Evolutionary conservation across 768 basidiomycete genomes (phyloP).

Genomic region (Cyathus striatus): DNA sequence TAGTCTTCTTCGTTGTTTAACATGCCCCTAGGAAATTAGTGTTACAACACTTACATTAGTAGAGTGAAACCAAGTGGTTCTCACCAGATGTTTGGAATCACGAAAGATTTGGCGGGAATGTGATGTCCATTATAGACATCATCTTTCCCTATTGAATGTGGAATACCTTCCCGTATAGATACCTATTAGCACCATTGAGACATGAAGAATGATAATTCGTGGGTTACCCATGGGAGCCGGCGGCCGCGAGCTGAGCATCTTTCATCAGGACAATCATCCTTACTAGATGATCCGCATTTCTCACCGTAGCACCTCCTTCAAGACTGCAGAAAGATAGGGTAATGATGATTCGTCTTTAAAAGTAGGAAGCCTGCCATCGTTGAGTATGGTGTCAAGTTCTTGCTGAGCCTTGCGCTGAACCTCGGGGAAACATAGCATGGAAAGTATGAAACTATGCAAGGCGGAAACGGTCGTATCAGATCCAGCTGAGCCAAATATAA

Average conservation of each 20-base stretch:
- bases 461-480: constrained; percentile 16
- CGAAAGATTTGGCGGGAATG: constrained; percentile 36
- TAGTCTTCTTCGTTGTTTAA: constrained; percentile 21
- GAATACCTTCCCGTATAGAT: too few relatives aligned
- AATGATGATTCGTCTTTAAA: constrained; percentile 27
- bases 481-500: constrained; percentile 1
- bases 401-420: constrained; percentile 28
- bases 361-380: constrained; percentile 28
- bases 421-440: constrained; percentile 35
- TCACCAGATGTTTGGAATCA: constrained; percentile 31
- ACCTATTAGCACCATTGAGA: too few relatives aligned
- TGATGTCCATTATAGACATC: constrained; percentile 40
- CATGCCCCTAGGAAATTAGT: constrained; percentile 12
- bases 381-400: constrained; percentile 31
- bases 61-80: neutral
- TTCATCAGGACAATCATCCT: too few relatives aligned
- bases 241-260: constrained; percentile 27
- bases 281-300: too few relatives aligned
- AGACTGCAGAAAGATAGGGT: constrained; percentile 30
- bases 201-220: too few relatives aligned
- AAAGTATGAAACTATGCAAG: constrained; percentile 27
- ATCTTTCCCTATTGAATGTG: constrained; percentile 28
- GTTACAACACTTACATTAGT: neutral
- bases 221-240: constrained; percentile 22
- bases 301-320: constrained; percentile 28